Base-by-base conservation (phyloP, 345 rosid genomes). In the Hevea brasiliensis region DNA sequence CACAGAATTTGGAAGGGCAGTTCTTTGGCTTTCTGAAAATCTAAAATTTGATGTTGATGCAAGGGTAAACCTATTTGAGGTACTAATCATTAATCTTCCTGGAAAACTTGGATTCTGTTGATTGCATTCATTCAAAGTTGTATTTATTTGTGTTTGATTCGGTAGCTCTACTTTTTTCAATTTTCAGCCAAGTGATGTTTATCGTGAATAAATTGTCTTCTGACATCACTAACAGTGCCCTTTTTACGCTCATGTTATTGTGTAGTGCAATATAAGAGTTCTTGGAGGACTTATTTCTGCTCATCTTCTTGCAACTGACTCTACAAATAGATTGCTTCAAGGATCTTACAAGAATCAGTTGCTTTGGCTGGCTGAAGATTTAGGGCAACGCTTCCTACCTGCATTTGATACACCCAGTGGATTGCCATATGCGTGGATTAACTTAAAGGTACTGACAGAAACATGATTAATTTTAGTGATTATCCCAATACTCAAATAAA, bases 231-330 rank as follows among this genome's bases (percentile, higher is more conserved):
- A 69, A 75, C 77, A 47, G 67, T 73, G 68, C 73, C 81, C 8
- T 40, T 67, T 66, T 78, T 62, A 69, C 4, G 45, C 77, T 80
- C 79, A 64, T 78, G 81, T 74, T 80, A 72, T 79, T 73, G 57
- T 85, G 85, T 76, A 94, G 98, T 90, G 97, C 93, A 94, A 94
- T 85, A 92, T 94, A 82, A 86, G 98, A 90, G 86, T 92, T 82
- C 98, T 94, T 82, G 97, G 98, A 82, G 98, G 97, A 86, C 98
- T 94, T 85, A 86, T 94, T 75, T 90, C 98, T 81, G 96, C 97
- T 76, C 98, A 94, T 90, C 87, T 94, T 87, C 98, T 94, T 92
- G 97, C 97, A 75, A 89, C 87, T 71, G 93, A 90, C 80, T 85
- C 94, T 72, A 80, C 87, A 53, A 84, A 84, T 85, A 87, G 88